A percentile compares a stretch with the other conserved stretches of the same genome.
phyloP scores from a whole-genome alignment of 2,329 filamentous ascomycete genomes.

The Microdochium trichocladiopsis region DNA sequence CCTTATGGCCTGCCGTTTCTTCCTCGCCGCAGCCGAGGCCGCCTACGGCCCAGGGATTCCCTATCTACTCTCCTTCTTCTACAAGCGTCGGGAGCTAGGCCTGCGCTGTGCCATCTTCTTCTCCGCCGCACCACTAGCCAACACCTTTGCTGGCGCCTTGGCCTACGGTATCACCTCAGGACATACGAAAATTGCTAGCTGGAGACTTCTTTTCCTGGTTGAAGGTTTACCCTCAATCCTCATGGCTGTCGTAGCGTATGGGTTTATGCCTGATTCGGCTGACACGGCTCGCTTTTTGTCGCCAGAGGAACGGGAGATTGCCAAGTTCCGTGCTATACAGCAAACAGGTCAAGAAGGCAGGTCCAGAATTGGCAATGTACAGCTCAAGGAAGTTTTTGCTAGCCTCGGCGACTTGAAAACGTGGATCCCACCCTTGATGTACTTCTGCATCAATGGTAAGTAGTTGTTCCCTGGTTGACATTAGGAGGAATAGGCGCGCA shows the following conservation, averaged over 20 bases:
- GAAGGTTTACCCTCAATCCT: conserved; percentile 25
- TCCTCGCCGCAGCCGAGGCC: conserved; percentile 21
- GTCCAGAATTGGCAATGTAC: conserved; percentile 37
- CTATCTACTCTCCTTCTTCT: conserved; percentile 27
- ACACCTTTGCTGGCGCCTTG: conserved; percentile 61
- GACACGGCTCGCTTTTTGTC: conserved; percentile 46
- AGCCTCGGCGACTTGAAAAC: conserved; percentile 41
- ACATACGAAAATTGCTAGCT: conserved; percentile 41
- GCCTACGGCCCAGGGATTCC: conserved; percentile 23
- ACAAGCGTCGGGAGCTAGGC: conserved; percentile 35
- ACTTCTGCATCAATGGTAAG: conserved; percentile 32
- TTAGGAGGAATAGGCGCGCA: too few relatives aligned
- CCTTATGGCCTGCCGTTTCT: conserved; percentile 21
- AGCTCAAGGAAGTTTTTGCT: conserved; percentile 36
- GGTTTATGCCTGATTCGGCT: conserved; percentile 35
- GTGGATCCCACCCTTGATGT: conserved; percentile 36
- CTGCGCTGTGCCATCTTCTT: conserved; percentile 26
- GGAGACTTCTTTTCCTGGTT: conserved; percentile 24
- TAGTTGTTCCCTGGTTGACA: conserved; percentile 8
- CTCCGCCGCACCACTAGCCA: conserved; percentile 54
- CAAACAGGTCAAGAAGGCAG: conserved; percentile 43
- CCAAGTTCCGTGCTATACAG: conserved; percentile 42
- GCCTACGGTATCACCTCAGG: conserved; percentile 64
- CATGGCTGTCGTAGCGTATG: conserved; percentile 19
- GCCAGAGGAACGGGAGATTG: conserved; percentile 50